Evolutionary conservation across 495 filamentous ascomycete genomes (phyloP).

Genomic region (Hyaloscypha variabilis): DNA sequence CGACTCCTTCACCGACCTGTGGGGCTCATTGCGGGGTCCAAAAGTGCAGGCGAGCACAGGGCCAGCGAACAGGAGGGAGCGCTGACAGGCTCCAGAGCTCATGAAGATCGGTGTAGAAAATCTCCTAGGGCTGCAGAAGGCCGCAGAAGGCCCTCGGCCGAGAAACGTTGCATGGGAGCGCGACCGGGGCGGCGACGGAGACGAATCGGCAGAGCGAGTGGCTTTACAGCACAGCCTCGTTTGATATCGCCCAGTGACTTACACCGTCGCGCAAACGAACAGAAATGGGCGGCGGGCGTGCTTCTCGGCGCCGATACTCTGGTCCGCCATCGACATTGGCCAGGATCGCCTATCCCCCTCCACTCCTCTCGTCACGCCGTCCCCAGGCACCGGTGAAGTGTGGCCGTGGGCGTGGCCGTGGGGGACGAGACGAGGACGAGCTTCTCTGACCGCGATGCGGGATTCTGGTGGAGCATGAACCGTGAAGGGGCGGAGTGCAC

Average conservation of each 20-base stretch:
- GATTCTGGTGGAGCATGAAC: no score
- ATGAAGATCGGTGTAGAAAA: slow-evolving; percentile 1
- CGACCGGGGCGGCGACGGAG: neutral
- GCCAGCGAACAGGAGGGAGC: neutral
- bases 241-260: neutral
- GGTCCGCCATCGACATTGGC: neutral
- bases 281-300: neutral
- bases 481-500: neutral
- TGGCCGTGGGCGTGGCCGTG: no score
- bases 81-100: no score
- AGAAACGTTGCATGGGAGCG: neutral
- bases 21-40: neutral
- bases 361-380: neutral
- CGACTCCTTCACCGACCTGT: slow-evolving; percentile 6
- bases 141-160: no score
- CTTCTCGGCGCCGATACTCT: neutral
- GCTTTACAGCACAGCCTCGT: slow-evolving; percentile 8
- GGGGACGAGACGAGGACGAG: no score
- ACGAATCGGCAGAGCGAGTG: neutral
- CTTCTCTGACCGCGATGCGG: no score
- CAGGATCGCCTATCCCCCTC: neutral
- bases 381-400: neutral
- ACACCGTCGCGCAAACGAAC: slow-evolving; percentile 1
- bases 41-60: neutral
- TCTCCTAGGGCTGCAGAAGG: slow-evolving; percentile 11